Base-by-base conservation (phyloP, 192 early-diverging fungal species). In the Linnemannia hyalina region DNA sequence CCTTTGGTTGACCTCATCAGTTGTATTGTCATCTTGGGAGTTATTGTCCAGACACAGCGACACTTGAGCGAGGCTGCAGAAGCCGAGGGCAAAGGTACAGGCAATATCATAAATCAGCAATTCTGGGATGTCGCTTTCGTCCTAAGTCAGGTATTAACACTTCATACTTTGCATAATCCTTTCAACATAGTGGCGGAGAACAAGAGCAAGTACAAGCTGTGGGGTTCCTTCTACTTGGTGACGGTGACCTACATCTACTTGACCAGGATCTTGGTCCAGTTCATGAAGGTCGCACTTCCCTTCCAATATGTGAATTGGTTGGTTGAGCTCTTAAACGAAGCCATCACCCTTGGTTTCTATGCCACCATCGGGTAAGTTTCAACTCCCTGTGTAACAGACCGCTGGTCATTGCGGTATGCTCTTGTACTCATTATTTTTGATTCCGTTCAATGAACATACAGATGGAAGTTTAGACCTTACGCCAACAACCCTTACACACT, bases 181-280 rank as follows among this genome's bases (percentile, higher is more conserved):
- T 20, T 15, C 11, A 15, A 10, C 26, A 1, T 68, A 91, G 91
- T 90, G 49, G 75, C 81, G 18, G 90, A 88, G 41, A 83, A 85
- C 69, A 83, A 91, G 54, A 76, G 55, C 80, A 91, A 90, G 71
- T 91, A 92, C 75, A 89, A 91, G 54, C 73, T 92, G 11, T 92
- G 91, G 91, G 89, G 89, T 11, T 82, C 90, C 6, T 91, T 92
- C 81, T 92, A 92, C 44, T 70, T 92, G 15, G 81, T 91, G 18
- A 91, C 90, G 5, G 76, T 92, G 15, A 80, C 88, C 2, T 92
- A 92, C 70, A 82, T 92, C 40, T 92, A 92, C 65, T 60, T 88
- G 52, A 92, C 91, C 4, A 84, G 90, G 52, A 87, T 92, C 46
- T 36, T 92, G 76, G 88, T 91, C 13, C 69, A 81, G 72, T 74